Percentiles rank a stretch among this genome's conserved stretches.
Conservation (phyloP, 306 rosid species). For the Prinsepia uniflora region DNA sequence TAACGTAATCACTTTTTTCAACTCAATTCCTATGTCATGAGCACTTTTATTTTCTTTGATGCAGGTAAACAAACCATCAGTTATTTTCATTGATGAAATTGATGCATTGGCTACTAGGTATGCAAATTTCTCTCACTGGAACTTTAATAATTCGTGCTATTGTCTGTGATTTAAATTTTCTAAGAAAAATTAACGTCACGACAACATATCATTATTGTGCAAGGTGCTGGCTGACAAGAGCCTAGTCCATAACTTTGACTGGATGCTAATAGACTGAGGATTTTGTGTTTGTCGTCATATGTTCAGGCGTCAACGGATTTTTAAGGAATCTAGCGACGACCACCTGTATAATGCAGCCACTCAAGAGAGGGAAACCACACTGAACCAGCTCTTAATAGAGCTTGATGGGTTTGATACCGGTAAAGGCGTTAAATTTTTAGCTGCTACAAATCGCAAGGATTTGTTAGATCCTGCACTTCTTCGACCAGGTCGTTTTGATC, state of each 20-base stretch:
- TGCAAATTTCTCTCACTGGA: conserved; percentile 17
- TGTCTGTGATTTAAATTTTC: conserved; percentile 15
- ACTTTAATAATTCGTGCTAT: conserved; percentile 12
- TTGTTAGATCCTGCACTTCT: conserved; percentile 98
- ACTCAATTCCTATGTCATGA: conserved; percentile 1
- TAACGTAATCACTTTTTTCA: conserved; percentile 2
- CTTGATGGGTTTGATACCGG: conserved; percentile 99
- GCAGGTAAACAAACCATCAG: conserved; percentile 98
- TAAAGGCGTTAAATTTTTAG: conserved; percentile 96
- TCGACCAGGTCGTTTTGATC: conserved; percentile 98
- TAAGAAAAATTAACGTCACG: conserved; percentile 3
- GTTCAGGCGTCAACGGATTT: conserved; percentile 94
- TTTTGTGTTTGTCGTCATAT: conserved; percentile 27
- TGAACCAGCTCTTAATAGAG: conserved; percentile 92
- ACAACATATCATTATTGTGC: background rate
- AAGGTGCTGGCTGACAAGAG: conserved; percentile 24
- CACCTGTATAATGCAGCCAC: conserved; percentile 88
- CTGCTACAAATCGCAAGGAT: conserved; percentile 96
- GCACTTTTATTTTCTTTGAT: conserved; percentile 28
- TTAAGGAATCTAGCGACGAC: conserved; percentile 76
- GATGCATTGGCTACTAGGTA: conserved; percentile 97
- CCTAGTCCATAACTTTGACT: conserved; percentile 10
- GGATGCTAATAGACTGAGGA: conserved; percentile 4
- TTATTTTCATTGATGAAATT: conserved; percentile 93
- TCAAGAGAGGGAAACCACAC: conserved; percentile 97